Evolutionary conservation across 2,329 filamentous ascomycete species (phyloP).

Genomic region (Scytalidium sp.): DNA sequence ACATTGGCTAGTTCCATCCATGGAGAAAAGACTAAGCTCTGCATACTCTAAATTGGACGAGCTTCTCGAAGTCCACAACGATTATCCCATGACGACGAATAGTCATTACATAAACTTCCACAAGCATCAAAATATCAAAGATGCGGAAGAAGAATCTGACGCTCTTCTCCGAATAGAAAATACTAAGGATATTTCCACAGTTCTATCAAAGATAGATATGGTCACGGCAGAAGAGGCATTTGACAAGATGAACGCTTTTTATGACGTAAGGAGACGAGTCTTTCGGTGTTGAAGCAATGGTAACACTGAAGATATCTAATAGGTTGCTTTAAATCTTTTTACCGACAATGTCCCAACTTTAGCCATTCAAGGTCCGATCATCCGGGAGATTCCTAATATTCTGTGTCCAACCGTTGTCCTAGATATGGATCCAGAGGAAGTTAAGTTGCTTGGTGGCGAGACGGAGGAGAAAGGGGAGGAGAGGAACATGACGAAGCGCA

Average conservation of each 20-base stretch:
- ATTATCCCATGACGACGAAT: slow-evolving; percentile 4
- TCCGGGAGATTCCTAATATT: slow-evolving; percentile 12
- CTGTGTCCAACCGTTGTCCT: slow-evolving; percentile 17
- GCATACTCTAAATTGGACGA: slow-evolving; percentile 5
- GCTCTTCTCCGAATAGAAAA: slow-evolving; percentile 1
- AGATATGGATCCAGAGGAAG: slow-evolving; percentile 10
- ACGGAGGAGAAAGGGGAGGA: slow-evolving; percentile 12
- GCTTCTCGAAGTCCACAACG: slow-evolving; percentile 5
- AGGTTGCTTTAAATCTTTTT: slow-evolving; percentile 19
- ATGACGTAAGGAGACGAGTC: slow-evolving; percentile 11
- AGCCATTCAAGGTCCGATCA: slow-evolving; percentile 15
- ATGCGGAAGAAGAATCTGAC: slow-evolving; percentile 5
- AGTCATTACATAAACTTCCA: slow-evolving; percentile 3
- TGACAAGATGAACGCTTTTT: slow-evolving; percentile 18
- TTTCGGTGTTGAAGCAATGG: background rate
- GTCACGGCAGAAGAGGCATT: slow-evolving; percentile 16
- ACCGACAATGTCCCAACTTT: slow-evolving; percentile 18
- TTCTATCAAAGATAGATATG: slow-evolving; percentile 14
- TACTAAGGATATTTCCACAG: slow-evolving; percentile 1
- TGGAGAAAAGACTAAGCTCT: slow-evolving; percentile 1
- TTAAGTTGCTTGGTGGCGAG: slow-evolving; percentile 16
- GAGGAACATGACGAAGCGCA: slow-evolving; percentile 9
- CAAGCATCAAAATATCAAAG: slow-evolving; percentile 3
- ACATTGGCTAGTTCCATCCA: slow-evolving; percentile 1
- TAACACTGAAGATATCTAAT: slow-evolving; percentile 1